Evolutionary conservation across 352 stramenopile genomes (phyloP), one percentile per base, ranked within the genome.

Genomic region (Phytophthora cactorum): DNA sequence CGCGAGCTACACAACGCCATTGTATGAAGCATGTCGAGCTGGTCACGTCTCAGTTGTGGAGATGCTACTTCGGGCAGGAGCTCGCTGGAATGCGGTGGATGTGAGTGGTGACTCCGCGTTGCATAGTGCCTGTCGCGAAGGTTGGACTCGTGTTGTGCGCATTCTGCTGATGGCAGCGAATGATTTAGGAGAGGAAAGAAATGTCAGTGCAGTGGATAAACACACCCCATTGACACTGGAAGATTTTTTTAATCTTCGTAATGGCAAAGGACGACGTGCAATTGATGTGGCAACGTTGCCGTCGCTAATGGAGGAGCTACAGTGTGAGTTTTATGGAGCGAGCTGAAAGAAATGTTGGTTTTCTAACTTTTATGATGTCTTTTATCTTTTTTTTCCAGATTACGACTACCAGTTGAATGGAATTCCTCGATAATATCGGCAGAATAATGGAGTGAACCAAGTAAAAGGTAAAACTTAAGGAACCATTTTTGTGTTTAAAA

Each of bases 21-120:
- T 92, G 4, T 83, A 91, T 32, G 83, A 90, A 63, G 86, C 81
- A 11, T 82, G 78, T 65, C 69, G 70, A n/a, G 73, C 65, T 6
- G 83, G 83, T 7, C 72, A 90, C 34, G 52, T 58, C 1, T 17
- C 60, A 9, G 66, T 87, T 7, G 71, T 79, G 2, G 60, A 73
- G 4, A 41, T 75, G 14, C 50, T 93, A 5, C 49, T 93, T 28
- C 50, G 44, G 22, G 66, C 70, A 5, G 82, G 83, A 17, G 82
- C 83, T 17, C 59, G 43, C 6, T 50, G 89, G 6, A 66, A 74
- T 47, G 64, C 54, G 5, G 53, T 78, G 5, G 81, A 93, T 52
- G n/a, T 66, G 0, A 68, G 70, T 22, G 81, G 79, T 1, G 84
- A 93, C 53, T 81, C 81, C 9, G 38, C 81, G 6, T 56, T 93